These are phyloP conservation scores for Mycena venus DNA, from an alignment of 768 basidiomycete genomes.

Conservation along the genomic window DNA sequence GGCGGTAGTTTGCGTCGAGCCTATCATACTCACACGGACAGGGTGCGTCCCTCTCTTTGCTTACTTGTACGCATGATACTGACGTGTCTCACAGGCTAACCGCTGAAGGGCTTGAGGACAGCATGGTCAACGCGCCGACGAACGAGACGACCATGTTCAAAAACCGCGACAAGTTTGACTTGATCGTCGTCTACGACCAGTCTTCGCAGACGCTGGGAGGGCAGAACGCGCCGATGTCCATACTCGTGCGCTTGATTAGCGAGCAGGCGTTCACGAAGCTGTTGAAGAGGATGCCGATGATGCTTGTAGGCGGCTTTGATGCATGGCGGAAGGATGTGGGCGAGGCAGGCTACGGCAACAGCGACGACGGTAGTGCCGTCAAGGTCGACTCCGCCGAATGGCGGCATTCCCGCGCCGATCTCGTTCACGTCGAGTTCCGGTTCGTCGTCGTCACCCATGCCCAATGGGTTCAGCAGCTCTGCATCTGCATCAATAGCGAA, in stretches of 20 bases:
- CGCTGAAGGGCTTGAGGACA: conserved; percentile 76
- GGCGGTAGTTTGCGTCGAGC: conserved; percentile 88
- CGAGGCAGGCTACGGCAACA: conserved; percentile 49
- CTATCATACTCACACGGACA: conserved; percentile 75
- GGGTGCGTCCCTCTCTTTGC: conserved; percentile 63
- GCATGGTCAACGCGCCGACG: conserved; percentile 78
- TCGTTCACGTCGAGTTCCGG: too few relatives aligned
- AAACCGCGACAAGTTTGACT: conserved; percentile 89
- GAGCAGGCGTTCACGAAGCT: conserved; percentile 80
- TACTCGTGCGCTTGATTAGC: conserved; percentile 77
- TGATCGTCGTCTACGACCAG: conserved; percentile 89
- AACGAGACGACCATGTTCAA: conserved; percentile 81
- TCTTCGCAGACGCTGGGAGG: conserved; percentile 66
- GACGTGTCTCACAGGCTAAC: conserved; percentile 64
- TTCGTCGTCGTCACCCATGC: too few relatives aligned
- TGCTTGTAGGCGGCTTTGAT: conserved; percentile 87
- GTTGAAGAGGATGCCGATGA: conserved; percentile 80
- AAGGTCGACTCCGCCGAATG: conserved; percentile 16
- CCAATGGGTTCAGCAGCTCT: not conserved
- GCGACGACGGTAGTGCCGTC: conserved; percentile 13
- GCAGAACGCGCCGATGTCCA: conserved; percentile 65
- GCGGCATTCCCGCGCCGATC: not conserved
- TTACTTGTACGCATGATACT: not conserved
- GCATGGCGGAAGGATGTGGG: conserved; percentile 81
- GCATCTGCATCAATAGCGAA: too few relatives aligned